Evolutionary conservation across 1,284 basidiomycete genomes (phyloP).

Genomic region (Cutaneotrichosporon dermatis): DNA sequence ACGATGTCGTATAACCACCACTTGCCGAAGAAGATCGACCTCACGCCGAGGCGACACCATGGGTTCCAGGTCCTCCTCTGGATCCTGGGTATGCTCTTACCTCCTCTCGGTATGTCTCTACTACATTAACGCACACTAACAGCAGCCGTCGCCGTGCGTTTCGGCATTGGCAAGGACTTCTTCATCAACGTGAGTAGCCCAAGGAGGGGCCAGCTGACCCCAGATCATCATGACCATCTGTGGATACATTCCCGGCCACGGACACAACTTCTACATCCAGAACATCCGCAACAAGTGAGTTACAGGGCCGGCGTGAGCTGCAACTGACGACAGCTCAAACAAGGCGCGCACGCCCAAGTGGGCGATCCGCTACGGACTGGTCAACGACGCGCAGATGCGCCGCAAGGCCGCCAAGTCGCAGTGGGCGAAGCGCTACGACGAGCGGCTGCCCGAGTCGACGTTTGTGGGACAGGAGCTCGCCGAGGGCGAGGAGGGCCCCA

Average conservation of each 20-base stretch:
- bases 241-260: slow-evolving; percentile 59
- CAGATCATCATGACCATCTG: slow-evolving; percentile 67
- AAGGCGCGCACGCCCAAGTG: slow-evolving; percentile 87
- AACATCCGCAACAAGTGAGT: slow-evolving; percentile 82
- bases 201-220: not conserved
- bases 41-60: slow-evolving; percentile 70
- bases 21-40: slow-evolving; percentile 55
- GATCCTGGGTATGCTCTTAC: slow-evolving; percentile 74
- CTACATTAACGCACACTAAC: not conserved
- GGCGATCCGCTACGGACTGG: slow-evolving; percentile 75
- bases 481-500: slow-evolving; percentile 62
- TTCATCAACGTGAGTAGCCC: slow-evolving; percentile 69
- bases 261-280: slow-evolving; percentile 75
- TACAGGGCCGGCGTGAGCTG: not conserved
- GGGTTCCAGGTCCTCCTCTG: slow-evolving; percentile 77
- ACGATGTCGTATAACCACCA: slow-evolving; percentile 29
- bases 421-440: slow-evolving; percentile 81
- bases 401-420: slow-evolving; percentile 73
- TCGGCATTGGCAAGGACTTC: slow-evolving; percentile 85
- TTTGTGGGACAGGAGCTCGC: slow-evolving; percentile 67
- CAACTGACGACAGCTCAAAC: slow-evolving; percentile 57
- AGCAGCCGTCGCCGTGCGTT: slow-evolving; percentile 84
- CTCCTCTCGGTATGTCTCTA: slow-evolving; percentile 68
- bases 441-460: slow-evolving; percentile 68
- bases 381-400: slow-evolving; percentile 68